Base-by-base conservation (phyloP, 2,329 filamentous ascomycete genomes). In the Periconia macrospinosa region DNA sequence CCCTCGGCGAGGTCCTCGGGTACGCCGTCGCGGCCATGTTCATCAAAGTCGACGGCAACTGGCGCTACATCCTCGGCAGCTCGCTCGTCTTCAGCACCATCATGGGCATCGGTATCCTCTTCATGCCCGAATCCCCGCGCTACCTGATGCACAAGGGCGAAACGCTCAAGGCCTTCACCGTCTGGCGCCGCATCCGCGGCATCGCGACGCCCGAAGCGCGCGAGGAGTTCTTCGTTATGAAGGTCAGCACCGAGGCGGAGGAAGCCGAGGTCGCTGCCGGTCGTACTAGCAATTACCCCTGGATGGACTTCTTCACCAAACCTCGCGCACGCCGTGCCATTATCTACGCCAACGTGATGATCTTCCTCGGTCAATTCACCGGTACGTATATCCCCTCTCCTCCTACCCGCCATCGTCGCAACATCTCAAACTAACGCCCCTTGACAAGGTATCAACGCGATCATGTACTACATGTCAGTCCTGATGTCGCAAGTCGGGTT, bases 21-120 rank as follows among this genome's bases (percentile, higher is more conserved):
- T 90, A 90, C 55, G 87, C 85, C 6, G 82, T 90, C 1, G 87
- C 85, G 0, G 88, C 88, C 45, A 89, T 90, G 52, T 91, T 91
- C 71, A 77, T 90, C 56, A 81, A 78, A n/a, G 86, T 91, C 2
- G 73, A 76, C 0, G 88, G 87, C 15, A 87, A 86, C 75, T 91
- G 88, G 88, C 81, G 88, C 37, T 90, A 85, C 68, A 90, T 91
- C 55, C 83, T 91, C 1, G 88, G 87, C 5, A 88, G 85, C 1
- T 90, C 87, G 0, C 80, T 90, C 1, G 68, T 90, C 41, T 90
- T 90, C 73, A 88, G 85, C 0, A 86, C 82, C 30, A 82, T 84
- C 62, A 83, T 86, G 78, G 72, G 81, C 19, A 52, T 78, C 37
- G 86, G 87, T 49, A 90, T 90, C 80, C 75, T 90, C 1, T 90